phyloP scores from a whole-genome alignment of 805 yeast species.

The Zygoascus bituminiphila region DNA sequence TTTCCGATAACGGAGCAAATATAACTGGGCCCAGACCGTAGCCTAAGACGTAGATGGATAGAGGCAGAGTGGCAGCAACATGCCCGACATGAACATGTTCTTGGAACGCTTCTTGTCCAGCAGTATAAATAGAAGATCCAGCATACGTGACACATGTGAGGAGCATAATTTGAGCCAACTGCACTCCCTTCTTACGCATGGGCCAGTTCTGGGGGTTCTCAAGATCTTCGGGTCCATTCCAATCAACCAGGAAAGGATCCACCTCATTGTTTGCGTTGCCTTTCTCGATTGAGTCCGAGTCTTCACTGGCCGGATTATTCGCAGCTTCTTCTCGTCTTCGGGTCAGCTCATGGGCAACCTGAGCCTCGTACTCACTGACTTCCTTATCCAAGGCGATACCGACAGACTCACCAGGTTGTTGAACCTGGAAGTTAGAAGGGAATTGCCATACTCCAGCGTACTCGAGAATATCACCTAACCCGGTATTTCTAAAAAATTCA shows the following conservation, averaged over 20 bases:
- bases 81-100: constrained; percentile 38
- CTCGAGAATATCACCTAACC: constrained; percentile 1
- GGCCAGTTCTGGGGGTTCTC: constrained; percentile 39
- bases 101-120: constrained; percentile 38
- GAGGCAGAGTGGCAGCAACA: constrained; percentile 44
- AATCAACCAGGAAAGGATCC: constrained; percentile 23
- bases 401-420: not conserved
- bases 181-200: constrained; percentile 42
- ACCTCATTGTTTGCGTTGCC: not conserved
- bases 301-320: not conserved
- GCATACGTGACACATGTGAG: constrained; percentile 48
- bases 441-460: not conserved
- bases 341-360: not conserved
- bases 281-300: not conserved
- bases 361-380: not conserved
- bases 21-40: constrained; percentile 58
- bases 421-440: not conserved
- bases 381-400: not conserved
- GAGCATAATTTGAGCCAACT: constrained; percentile 35
- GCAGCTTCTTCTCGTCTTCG: not conserved
- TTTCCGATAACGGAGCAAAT: constrained; percentile 53
- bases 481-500: constrained; percentile 2
- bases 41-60: constrained; percentile 55
- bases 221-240: constrained; percentile 27
- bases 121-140: constrained; percentile 53